Base-by-base conservation (phyloP, 768 basidiomycete species). In the Clavaria fumosa region DNA sequence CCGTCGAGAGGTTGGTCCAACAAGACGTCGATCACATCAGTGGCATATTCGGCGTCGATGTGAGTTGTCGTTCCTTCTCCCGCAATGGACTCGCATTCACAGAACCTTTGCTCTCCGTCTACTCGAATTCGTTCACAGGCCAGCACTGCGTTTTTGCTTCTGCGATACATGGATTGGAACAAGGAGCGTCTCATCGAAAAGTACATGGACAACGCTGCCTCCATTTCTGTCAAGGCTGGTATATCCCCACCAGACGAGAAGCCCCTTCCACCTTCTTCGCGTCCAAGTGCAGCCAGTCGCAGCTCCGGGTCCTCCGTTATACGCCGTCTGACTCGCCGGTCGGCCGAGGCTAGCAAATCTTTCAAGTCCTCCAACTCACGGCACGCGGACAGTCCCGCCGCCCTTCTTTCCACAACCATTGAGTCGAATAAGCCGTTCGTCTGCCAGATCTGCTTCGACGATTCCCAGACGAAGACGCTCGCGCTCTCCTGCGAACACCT, bases 391-490 rank as follows among this genome's bases (percentile, higher is more conserved):
- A 18, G 17, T 34, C 40, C 35, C 21, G 34, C 43, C 28, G 28
- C 54, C 27, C 42, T 54, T 21, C 41, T 45, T 18, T 51, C 55
- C 10, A 53, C 58, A 28, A 44, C 44, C 19, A 37, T 44, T 18
- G 30, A 48, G 19, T 50, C 52, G 35, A 31, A 52, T 1, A 54
- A 52, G 31, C 62, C 74, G 14, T 93, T 91, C 58, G 66, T 81
- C 23, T 99, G 95, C 59, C 83, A 88, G 3, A 84, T 97, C 53
- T 99, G 95, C 63, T 97, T 78, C 57, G 81, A 83, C 52, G 83
- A 89, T 46, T 58, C 66, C 15, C 65, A 60, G 27, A 58, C 63
- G 45, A 65, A 70, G 40, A 78, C 75, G 2, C 66, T 82, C 22
- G 63, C 81, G 11, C 67, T 95, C 26, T 63, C 70, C 10, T 99